Evolutionary conservation across 177 flowering plant genomes (phyloP).

Genomic region (Vitis hybrid): DNA sequence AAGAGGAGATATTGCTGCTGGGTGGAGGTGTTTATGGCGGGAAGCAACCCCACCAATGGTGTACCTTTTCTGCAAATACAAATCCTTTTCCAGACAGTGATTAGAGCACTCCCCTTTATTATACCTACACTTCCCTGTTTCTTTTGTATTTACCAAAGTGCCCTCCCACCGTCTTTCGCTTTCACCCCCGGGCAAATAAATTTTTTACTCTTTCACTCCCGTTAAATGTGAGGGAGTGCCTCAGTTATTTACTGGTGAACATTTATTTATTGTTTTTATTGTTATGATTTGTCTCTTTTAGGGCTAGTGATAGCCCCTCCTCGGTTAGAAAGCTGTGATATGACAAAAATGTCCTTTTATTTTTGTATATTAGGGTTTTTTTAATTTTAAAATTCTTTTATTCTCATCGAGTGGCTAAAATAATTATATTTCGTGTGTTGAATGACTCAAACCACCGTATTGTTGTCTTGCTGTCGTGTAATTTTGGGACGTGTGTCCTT

Average conservation of each 20-base stretch:
- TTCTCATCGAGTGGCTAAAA: constrained; percentile 26
- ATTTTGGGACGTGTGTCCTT: constrained; percentile 29
- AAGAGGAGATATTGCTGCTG: not conserved
- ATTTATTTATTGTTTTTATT: too few species aligned
- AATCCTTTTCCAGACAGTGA: not conserved
- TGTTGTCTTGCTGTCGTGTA: constrained; percentile 30
- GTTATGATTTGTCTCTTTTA: constrained; percentile 6
- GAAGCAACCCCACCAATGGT: constrained; percentile 24
- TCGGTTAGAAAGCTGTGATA: constrained; percentile 11
- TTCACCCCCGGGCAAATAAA: not conserved
- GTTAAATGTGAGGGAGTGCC: too few species aligned
- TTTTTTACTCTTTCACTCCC: too few species aligned
- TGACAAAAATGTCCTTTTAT: constrained; percentile 4
- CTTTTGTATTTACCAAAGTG: not conserved
- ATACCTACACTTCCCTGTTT: not conserved
- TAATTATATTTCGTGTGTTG: constrained; percentile 14
- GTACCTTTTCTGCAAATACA: constrained; percentile 11
- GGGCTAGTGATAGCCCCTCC: not conserved
- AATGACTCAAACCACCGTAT: constrained; percentile 35
- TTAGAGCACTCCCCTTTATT: constrained; percentile 1
- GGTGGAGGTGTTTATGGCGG: constrained; percentile 18
- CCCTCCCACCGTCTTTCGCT: not conserved
- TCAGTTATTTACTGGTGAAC: too few species aligned
- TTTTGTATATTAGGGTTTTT: not conserved
- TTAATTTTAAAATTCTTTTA: not conserved